Percentiles rank a stretch among this genome's conserved stretches.
Conservation (phyloP, 2,329 filamentous ascomycete species). For the Beauveria medogensis region DNA sequence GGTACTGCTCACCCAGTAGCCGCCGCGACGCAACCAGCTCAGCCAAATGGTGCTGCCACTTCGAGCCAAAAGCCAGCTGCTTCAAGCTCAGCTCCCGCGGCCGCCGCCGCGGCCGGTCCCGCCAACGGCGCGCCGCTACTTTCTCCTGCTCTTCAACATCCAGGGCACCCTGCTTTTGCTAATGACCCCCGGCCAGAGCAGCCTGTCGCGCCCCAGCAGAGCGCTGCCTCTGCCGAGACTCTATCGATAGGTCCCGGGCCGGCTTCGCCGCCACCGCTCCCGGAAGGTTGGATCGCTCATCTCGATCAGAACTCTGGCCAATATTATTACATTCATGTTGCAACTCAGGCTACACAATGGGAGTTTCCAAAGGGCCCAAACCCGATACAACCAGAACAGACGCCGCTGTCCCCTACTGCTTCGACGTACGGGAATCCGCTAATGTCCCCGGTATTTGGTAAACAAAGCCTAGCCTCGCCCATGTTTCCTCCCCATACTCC, state of each 20-base stretch:
- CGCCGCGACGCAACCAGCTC: constrained; percentile 20
- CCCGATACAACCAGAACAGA: constrained; percentile 73
- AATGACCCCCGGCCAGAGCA: constrained; percentile 61
- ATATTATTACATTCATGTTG: constrained; percentile 97
- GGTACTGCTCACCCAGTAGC: constrained; percentile 17
- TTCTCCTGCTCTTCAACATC: constrained; percentile 45
- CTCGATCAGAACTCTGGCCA: constrained; percentile 92
- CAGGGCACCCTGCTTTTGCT: constrained; percentile 81
- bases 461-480: constrained; percentile 58
- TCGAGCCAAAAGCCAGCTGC: constrained; percentile 14
- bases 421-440: constrained; percentile 70
- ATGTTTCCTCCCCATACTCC: constrained; percentile 77
- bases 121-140: constrained; percentile 16
- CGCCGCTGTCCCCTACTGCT: constrained; percentile 73
- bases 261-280: constrained; percentile 81
- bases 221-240: not conserved
- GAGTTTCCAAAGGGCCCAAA: constrained; percentile 96
- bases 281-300: constrained; percentile 97
- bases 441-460: constrained; percentile 57
- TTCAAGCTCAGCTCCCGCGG: constrained; percentile 17
- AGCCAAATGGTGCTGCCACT: constrained; percentile 20
- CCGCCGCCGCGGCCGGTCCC: constrained; percentile 22
- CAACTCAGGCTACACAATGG: constrained; percentile 95
- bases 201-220: constrained; percentile 39
- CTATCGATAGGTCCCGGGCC: constrained; percentile 38